Percentiles rank a stretch among this genome's conserved stretches.
Conservation (phyloP, 805 yeast species). For the Suhomyces kilbournensis region DNA sequence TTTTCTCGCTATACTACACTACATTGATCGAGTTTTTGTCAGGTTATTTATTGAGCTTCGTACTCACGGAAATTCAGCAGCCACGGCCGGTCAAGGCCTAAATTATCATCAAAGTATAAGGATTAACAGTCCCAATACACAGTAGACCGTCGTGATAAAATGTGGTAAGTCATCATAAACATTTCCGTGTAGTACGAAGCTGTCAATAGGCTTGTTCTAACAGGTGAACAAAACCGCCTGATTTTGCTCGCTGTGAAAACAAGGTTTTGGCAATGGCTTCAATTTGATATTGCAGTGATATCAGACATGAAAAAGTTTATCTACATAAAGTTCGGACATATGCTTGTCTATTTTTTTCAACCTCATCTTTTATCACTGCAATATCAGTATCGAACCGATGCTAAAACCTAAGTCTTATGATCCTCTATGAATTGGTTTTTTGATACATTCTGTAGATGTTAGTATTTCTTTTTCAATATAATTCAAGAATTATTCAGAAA, state of each 20-base stretch:
- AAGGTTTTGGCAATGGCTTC: conserved; percentile 23
- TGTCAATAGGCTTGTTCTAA: conserved; percentile 5
- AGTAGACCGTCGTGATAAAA: conserved; percentile 52
- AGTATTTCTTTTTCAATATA: not conserved
- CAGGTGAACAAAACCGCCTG: conserved; percentile 9
- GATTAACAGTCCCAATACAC: conserved; percentile 45
- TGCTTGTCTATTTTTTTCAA: conserved; percentile 88
- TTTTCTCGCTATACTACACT: not conserved
- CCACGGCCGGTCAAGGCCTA: conserved; percentile 56
- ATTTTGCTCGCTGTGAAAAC: conserved; percentile 11
- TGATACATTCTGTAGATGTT: not conserved
- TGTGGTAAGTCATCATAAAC: conserved; percentile 49
- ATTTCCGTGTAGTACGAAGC: conserved; percentile 3
- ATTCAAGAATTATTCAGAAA: conserved; percentile 48
- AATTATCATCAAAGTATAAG: conserved; percentile 42
- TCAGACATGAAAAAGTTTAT: conserved; percentile 54
- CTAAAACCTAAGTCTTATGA: conserved; percentile 7
- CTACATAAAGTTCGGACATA: conserved; percentile 87
- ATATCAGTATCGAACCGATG: conserved; percentile 10
- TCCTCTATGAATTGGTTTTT: not conserved
- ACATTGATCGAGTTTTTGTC: not conserved
- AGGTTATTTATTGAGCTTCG: not conserved
- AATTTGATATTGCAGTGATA: conserved; percentile 19
- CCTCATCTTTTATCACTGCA: conserved; percentile 58
- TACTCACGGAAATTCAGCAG: conserved; percentile 28